These are phyloP conservation scores for Flaveria floridana DNA, from an alignment of 140 eudicot species.

Conservation along the genomic window DNA sequence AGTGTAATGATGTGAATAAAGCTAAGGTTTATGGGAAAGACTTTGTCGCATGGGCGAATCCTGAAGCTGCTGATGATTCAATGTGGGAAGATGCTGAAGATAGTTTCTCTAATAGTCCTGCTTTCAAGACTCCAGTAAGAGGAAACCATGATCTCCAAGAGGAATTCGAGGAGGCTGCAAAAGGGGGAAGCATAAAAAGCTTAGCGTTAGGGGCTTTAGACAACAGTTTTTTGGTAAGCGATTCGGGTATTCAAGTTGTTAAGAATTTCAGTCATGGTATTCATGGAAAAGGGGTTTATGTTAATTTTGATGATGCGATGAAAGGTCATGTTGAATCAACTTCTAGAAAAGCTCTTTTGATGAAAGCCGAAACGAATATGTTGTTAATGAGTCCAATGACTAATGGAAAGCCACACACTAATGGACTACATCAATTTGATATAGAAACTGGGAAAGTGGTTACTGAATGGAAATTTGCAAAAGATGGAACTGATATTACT, in stretches of 20 bases:
- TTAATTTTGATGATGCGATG: slow-evolving; percentile 53
- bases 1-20: slow-evolving; percentile 60
- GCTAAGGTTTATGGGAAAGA: slow-evolving; percentile 85
- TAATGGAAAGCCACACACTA: slow-evolving; percentile 66
- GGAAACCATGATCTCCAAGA: slow-evolving; percentile 52
- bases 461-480: slow-evolving; percentile 88
- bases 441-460: slow-evolving; percentile 84
- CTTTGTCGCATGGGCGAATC: slow-evolving; percentile 80
- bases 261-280: slow-evolving; percentile 83
- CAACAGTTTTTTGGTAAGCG: slow-evolving; percentile 80
- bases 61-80: slow-evolving; percentile 84
- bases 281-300: slow-evolving; percentile 87
- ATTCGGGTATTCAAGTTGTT: slow-evolving; percentile 85
- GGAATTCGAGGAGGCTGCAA: slow-evolving; percentile 87
- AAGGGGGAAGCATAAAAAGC: slow-evolving; percentile 70
- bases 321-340: slow-evolving; percentile 41
- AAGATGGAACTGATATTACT: slow-evolving; percentile 83
- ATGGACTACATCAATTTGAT: slow-evolving; percentile 81
- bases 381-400: slow-evolving; percentile 79
- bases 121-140: slow-evolving; percentile 40
- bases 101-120: slow-evolving; percentile 42
- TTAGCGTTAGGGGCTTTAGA: slow-evolving; percentile 87
- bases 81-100: slow-evolving; percentile 96
- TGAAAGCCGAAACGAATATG: slow-evolving; percentile 93
- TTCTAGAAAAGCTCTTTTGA: slow-evolving; percentile 81